Conservation (phyloP, 306 rosid species). For the Styphnolobium japonicum region DNA sequence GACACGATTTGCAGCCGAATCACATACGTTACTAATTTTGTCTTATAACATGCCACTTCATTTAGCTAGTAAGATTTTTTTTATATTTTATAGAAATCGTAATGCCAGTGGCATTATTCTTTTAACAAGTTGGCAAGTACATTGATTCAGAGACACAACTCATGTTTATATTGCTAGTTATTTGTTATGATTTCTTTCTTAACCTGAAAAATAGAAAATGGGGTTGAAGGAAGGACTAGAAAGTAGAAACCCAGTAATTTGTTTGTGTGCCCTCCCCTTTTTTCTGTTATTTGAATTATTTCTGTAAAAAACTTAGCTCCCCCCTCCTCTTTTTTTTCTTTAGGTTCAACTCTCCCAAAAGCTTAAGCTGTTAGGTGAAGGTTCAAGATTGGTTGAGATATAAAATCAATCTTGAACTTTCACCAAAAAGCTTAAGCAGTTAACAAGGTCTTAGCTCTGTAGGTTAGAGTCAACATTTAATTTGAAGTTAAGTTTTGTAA, state of each 20-base stretch:
- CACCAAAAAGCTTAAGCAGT: too few relatives aligned
- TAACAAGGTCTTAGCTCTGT: background rate
- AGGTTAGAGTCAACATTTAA: background rate
- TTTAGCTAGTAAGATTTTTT: background rate
- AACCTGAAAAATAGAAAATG: background rate
- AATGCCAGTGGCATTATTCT: background rate
- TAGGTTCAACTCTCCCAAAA: too few relatives aligned
- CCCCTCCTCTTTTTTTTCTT: too few relatives aligned
- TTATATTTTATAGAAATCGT: background rate
- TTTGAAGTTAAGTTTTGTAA: background rate
- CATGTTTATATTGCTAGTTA: background rate
- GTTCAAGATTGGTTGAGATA: too few relatives aligned
- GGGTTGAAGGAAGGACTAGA: background rate
- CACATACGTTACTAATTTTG: background rate
- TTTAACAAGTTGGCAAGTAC: background rate
- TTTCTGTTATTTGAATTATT: too few relatives aligned
- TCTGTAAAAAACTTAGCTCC: too few relatives aligned
- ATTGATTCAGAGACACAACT: background rate
- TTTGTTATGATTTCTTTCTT: background rate
- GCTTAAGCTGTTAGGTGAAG: too few relatives aligned
- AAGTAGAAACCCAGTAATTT: background rate
- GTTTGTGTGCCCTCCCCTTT: too few relatives aligned
- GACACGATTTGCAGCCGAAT: constrained; percentile 5
- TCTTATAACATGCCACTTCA: background rate
- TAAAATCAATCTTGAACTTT: too few relatives aligned